These are phyloP conservation scores for Aspergillus mulundensis DNA, from an alignment of 495 filamentous ascomycete species.

Conservation along the genomic window DNA sequence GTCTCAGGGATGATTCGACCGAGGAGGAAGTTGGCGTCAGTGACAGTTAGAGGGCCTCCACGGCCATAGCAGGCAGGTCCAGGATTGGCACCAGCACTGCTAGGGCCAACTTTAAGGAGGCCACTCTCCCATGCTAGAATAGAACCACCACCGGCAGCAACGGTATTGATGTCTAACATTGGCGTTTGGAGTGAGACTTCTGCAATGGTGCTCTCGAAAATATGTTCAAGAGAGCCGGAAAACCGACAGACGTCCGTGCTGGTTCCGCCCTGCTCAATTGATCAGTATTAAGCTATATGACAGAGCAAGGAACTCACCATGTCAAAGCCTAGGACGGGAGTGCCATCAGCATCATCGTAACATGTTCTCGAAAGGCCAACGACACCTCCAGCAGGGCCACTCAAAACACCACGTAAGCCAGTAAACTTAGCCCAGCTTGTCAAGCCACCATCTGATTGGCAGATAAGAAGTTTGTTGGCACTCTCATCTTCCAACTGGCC, in stretches of 20 bases:
- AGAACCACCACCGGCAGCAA: constrained; percentile 85
- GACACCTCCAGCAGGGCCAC: constrained; percentile 57
- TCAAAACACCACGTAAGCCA: constrained; percentile 47
- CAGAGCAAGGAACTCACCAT: constrained; percentile 50
- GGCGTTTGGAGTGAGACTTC: constrained; percentile 90
- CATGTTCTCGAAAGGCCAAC: constrained; percentile 89
- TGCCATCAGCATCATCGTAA: constrained; percentile 73
- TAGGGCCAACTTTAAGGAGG: constrained; percentile 83
- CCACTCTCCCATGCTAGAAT: constrained; percentile 82
- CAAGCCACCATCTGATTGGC: constrained; percentile 45
- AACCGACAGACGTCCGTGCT: constrained; percentile 87
- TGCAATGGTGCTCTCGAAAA: constrained; percentile 89
- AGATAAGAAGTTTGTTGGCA: constrained; percentile 36
- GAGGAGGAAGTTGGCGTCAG: constrained; percentile 83
- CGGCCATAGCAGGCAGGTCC: constrained; percentile 89
- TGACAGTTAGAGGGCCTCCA: constrained; percentile 82
- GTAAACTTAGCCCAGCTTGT: constrained; percentile 43
- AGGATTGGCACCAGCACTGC: constrained; percentile 81
- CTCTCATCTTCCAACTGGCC: constrained; percentile 39
- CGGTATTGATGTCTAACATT: constrained; percentile 91
- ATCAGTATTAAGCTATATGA: background rate
- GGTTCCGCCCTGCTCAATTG: constrained; percentile 53
- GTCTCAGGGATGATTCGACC: constrained; percentile 81
- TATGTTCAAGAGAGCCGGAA: constrained; percentile 83
- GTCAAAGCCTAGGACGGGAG: constrained; percentile 86